Base-by-base conservation (phyloP, 306 rosid species). In the Casuarina glauca region DNA sequence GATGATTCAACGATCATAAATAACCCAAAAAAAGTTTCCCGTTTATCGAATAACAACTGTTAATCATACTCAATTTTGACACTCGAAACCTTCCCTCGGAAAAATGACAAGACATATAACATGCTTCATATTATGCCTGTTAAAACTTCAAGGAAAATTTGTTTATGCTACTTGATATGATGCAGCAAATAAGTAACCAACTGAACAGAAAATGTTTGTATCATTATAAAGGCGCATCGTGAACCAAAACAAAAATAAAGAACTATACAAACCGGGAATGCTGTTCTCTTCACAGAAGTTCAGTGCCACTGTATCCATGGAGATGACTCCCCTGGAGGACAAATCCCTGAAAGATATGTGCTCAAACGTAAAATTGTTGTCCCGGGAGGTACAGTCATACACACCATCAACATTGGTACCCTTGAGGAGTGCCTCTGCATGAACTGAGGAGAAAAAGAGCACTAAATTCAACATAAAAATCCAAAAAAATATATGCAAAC, bases 291-390 rank as follows among this genome's bases (percentile, higher is more conserved):
- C 91, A 20, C 93, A 89, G 67, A 77, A 85, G 57, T 85, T 85
- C 60, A 89, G 78, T 20, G 93, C 91, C 54, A 84, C 38, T 84
- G 79, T 15, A 74, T 89, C 91, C 87, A 87, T 85, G 46, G 90
- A 43, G 73, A 89, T 73, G 74, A 57, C 73, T 19, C 93, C 86
- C 79, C 88, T 85, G 52, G 91, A 80, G 1, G 83, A 84, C 78
- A 89, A 75, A 81, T 89, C 91, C 76, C 88, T 82, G 81, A 82
- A 89, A 75, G 88, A 87, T 73, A 86, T 85, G 63, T 85, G 91
- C 78, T 89, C 91, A 50, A 85, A 79, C 11, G 84, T 84, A 72
- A 82, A 81, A 72, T 83, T 89, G 82, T 60, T 84, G 74, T 84
- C 85, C 26, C 90, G 80, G 41, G 93, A 84, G 78, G 84, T 81